These are phyloP conservation scores for Cercospora brassicicola DNA, from an alignment of 2,329 filamentous ascomycete genomes.

Conservation along the genomic window DNA sequence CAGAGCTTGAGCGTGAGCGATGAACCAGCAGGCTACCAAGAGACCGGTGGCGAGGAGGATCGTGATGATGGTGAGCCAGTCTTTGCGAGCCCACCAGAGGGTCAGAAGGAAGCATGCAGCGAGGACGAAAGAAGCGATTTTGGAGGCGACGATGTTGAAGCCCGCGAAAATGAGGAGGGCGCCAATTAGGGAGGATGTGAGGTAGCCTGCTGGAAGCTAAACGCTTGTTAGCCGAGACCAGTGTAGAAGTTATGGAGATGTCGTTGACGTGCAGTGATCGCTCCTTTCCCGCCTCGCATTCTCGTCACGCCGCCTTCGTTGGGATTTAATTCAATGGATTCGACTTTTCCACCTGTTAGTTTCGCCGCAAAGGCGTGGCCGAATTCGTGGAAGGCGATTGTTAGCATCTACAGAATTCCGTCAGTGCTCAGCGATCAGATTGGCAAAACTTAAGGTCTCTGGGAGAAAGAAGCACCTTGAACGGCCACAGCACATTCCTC, in stretches of 20 bases:
- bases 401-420: slow-evolving; percentile 62
- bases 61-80: slow-evolving; percentile 75
- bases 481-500: slow-evolving; percentile 74
- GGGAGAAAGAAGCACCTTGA: slow-evolving; percentile 58
- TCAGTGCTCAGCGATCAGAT: no score
- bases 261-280: slow-evolving; percentile 53
- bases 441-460: no score
- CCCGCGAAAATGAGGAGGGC: slow-evolving; percentile 76
- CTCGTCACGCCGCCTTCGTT: slow-evolving; percentile 76
- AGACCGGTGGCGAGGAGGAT: slow-evolving; percentile 69
- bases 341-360: slow-evolving; percentile 70
- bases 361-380: slow-evolving; percentile 72
- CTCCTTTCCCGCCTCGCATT: slow-evolving; percentile 70
- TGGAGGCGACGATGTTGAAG: slow-evolving; percentile 78
- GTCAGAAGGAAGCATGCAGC: slow-evolving; percentile 75
- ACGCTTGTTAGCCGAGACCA: background rate
- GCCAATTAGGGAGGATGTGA: slow-evolving; percentile 75
- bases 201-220: slow-evolving; percentile 69
- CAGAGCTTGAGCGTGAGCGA: slow-evolving; percentile 70
- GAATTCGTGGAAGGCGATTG: slow-evolving; percentile 80
- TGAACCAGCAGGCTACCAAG: slow-evolving; percentile 76
- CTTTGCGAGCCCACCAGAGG: slow-evolving; percentile 75
- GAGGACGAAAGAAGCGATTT: slow-evolving; percentile 72
- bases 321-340: slow-evolving; percentile 72
- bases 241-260: no score